Evolutionary conservation across 306 rosid genomes (phyloP).

Genomic region (Trifolium pratense): DNA sequence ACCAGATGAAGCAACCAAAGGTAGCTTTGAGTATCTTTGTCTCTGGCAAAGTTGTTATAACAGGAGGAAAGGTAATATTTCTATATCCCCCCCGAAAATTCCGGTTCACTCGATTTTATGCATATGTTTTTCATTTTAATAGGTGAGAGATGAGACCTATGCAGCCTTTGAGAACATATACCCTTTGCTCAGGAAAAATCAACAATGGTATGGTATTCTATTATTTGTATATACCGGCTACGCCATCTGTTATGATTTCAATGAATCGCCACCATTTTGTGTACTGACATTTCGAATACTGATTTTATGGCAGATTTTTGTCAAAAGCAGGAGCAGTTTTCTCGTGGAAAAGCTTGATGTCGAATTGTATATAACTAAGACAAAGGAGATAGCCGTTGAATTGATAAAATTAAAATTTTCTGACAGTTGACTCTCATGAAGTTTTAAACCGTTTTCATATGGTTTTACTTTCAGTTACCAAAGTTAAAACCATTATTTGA

Average conservation of each 20-base stretch:
- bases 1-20: slow-evolving; percentile 96
- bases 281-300: slow-evolving; percentile 14
- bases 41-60: slow-evolving; percentile 91
- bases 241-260: slow-evolving; percentile 1
- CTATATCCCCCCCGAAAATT: background rate
- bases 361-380: slow-evolving; percentile 53
- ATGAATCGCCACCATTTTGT: background rate
- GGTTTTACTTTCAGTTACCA: background rate
- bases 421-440: slow-evolving; percentile 10
- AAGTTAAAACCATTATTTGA: slow-evolving; percentile 11
- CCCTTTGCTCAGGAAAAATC: slow-evolving; percentile 93
- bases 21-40: slow-evolving; percentile 90
- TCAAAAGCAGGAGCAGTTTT: slow-evolving; percentile 34
- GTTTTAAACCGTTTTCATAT: slow-evolving; percentile 10
- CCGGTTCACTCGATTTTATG: background rate
- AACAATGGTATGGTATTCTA: slow-evolving; percentile 65
- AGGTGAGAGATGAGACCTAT: slow-evolving; percentile 95
- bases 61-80: slow-evolving; percentile 87
- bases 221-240: background rate
- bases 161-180: slow-evolving; percentile 94
- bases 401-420: slow-evolving; percentile 41
- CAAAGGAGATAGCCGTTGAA: slow-evolving; percentile 41
- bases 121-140: background rate
- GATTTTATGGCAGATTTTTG: slow-evolving; percentile 50
- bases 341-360: background rate